Evolutionary conservation across 23 red algal genomes (phyloP), one percentile per base, ranked within the genome.

Genomic region (Gracilaria domingensis): DNA sequence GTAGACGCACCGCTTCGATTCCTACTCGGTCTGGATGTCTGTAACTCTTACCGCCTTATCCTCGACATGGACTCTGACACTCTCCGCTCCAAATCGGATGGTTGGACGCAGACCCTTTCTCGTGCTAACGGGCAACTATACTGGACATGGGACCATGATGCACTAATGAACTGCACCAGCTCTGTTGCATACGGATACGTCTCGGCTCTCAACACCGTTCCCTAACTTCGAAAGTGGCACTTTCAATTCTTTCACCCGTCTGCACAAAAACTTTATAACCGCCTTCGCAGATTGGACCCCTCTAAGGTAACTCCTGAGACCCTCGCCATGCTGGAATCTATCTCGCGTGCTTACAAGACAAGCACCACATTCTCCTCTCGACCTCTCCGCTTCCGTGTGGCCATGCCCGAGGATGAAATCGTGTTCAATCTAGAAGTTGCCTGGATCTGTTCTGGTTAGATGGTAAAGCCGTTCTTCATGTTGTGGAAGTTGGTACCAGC

Each of bases 181-280:
- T 42, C 32, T 25, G 18, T 74, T 21, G 35, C 35, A 23, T 74
- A 74, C 16, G 69, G 37, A 2, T 74, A 44, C 35, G 35, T 36
- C 2, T 74, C 69, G 35, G 69, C 69, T 4, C 24, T 81, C 72
- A 14, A 49, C 13, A 30, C 32, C 23, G 8, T 55, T 0, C 33
- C 84, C 4, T 44, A 89, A 0, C 72, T 89, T 8, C 28, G 72
- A 40, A 51, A 55, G 42, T 28, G 79, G 48, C 53, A 79, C 28
- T 62, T 34, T 39, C 71, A 89, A 0, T 89, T 89, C 4, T 80
- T 89, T 50, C 86, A 89, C 37, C 74, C 86, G 0, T 32, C 64
- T 23, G 8, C 86, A 37, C 48, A 61, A 35, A 77, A 79, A 18
- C 77, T 81, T 0, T 81, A 81, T 24, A 81, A 81, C n/a, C 77